Conservation (phyloP, 176 grass and related monocot species). For the Carex scoparia region DNA sequence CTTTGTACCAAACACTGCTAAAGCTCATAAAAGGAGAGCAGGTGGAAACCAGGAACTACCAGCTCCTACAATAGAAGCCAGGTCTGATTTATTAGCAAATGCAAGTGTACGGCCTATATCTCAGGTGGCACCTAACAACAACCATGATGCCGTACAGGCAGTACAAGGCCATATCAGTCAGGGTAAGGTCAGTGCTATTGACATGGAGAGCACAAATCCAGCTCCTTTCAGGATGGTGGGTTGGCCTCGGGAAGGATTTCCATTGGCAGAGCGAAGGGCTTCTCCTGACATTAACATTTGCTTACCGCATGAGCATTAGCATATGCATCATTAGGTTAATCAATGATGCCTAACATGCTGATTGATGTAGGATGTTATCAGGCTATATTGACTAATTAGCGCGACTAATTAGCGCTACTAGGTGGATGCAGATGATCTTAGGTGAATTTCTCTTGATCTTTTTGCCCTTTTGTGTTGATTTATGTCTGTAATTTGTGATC, state of each 20-base stretch:
- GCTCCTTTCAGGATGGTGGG: conserved; percentile 43
- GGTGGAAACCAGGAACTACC: not conserved
- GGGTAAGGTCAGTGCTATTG: not conserved
- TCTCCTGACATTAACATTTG: conserved; percentile 81
- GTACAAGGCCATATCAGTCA: conserved; percentile 20
- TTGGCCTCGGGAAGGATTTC: conserved; percentile 46
- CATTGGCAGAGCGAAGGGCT: conserved; percentile 32
- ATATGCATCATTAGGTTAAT: conserved; percentile 3
- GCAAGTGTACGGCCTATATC: conserved; percentile 60
- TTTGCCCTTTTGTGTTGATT: not conserved
- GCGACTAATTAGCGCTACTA: not conserved
- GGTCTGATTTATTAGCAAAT: conserved; percentile 37
- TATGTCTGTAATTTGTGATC: not conserved
- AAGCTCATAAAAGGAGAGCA: conserved; percentile 72
- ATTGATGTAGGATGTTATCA: conserved; percentile 1
- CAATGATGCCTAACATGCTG: conserved; percentile 13
- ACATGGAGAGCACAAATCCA: conserved; percentile 36
- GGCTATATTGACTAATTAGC: conserved; percentile 4
- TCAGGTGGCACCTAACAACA: conserved; percentile 57
- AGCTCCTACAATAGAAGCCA: not conserved
- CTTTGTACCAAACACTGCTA: conserved; percentile 78
- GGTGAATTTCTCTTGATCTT: conserved; percentile 7
- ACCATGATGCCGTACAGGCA: conserved; percentile 8
- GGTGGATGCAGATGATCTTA: not conserved
- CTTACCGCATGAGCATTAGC: conserved; percentile 55